These are phyloP conservation scores for Paralagenidium karlingii DNA, from an alignment of 352 stramenopile genomes.

Conservation along the genomic window DNA sequence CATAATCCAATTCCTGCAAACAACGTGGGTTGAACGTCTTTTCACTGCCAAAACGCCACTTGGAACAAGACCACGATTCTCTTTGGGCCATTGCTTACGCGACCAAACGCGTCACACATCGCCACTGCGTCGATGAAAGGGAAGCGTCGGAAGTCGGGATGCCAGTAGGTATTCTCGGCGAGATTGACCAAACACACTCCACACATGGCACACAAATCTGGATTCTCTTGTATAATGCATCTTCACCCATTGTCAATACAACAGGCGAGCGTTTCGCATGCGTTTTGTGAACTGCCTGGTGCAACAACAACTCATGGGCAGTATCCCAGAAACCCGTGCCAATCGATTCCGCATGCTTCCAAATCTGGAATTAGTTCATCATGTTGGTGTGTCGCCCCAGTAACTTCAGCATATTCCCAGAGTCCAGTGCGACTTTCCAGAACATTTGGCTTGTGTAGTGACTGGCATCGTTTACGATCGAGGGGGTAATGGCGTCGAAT, in stretches of 20 bases:
- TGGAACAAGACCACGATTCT: slow-evolving; percentile 10
- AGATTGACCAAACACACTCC: slow-evolving; percentile 6
- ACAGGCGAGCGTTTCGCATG: slow-evolving; percentile 3
- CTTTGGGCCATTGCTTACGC: slow-evolving; percentile 8
- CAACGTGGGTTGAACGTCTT: slow-evolving; percentile 7
- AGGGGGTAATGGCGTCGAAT: slow-evolving; percentile 9
- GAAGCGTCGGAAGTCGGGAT: slow-evolving; percentile 5
- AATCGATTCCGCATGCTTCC: slow-evolving; percentile 6
- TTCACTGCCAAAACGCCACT: slow-evolving; percentile 3
- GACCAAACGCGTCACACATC: slow-evolving; percentile 8
- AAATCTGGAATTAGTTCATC: slow-evolving; percentile 1
- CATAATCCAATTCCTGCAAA: slow-evolving; percentile 8
- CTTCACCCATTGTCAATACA: slow-evolving; percentile 11
- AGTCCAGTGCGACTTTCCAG: slow-evolving; percentile 10
- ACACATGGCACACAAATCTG: slow-evolving; percentile 4
- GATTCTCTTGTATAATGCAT: slow-evolving; percentile 13
- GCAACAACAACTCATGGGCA: slow-evolving; percentile 10
- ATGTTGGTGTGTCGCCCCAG: slow-evolving; percentile 6
- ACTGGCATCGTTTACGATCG: slow-evolving; percentile 7
- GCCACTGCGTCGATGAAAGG: slow-evolving; percentile 11
- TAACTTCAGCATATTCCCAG: slow-evolving; percentile 9
- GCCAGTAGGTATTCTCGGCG: slow-evolving; percentile 5
- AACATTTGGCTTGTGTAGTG: slow-evolving; percentile 7
- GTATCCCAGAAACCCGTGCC: slow-evolving; percentile 6
- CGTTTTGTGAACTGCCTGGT: slow-evolving; percentile 7